Conservation (phyloP, 371 early-diverging fungal species). For the Apophysomyces ossiformis region DNA sequence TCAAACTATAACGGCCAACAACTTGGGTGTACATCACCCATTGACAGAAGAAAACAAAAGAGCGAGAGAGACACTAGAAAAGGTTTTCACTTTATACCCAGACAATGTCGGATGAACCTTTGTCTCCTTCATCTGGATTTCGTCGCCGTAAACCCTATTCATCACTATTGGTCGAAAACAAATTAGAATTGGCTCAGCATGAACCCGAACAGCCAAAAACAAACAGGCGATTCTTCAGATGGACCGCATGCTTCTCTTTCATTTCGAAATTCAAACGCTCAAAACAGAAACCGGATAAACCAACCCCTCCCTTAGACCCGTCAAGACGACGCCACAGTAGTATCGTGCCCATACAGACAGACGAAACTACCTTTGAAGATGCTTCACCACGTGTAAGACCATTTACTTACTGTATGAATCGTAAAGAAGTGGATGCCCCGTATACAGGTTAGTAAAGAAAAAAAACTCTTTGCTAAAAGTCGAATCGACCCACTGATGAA, state of each 20-base stretch:
- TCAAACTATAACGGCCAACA: too few relatives aligned
- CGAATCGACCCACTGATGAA: too few relatives aligned
- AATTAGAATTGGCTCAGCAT: not conserved
- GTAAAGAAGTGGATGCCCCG: not conserved
- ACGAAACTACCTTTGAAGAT: constrained; percentile 1
- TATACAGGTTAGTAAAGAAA: not conserved
- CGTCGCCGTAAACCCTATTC: constrained; percentile 10
- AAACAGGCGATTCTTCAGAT: constrained; percentile 20
- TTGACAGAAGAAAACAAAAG: not conserved
- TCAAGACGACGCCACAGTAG: constrained; percentile 13
- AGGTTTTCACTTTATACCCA: not conserved
- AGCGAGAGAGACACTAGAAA: not conserved
- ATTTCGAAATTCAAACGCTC: constrained; percentile 23
- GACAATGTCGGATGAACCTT: constrained; percentile 9
- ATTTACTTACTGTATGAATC: constrained; percentile 11
- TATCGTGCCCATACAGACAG: constrained; percentile 2
- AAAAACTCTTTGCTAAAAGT: too few relatives aligned
- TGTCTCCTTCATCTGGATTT: constrained; percentile 8
- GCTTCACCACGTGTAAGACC: constrained; percentile 13
- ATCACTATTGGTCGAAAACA: not conserved
- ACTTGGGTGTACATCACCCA: too few relatives aligned
- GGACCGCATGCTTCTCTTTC: constrained; percentile 29
- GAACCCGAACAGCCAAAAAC: not conserved
- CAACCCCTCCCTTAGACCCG: constrained; percentile 7
- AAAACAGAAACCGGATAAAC: constrained; percentile 4